Evolutionary conservation across 768 basidiomycete species (phyloP).

Genomic region (Fistulinella prunicolor): DNA sequence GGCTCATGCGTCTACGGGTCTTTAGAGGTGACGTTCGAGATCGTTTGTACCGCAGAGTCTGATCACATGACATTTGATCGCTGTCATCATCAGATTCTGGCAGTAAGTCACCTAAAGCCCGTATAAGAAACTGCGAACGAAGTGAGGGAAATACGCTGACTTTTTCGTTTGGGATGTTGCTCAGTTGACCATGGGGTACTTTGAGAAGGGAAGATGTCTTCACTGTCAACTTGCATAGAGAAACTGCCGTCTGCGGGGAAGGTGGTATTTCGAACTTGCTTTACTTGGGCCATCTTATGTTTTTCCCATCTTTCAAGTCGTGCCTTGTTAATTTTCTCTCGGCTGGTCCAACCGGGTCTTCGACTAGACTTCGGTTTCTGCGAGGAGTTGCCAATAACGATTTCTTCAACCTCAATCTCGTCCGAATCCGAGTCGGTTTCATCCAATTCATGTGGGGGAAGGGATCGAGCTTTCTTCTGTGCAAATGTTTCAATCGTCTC

Average conservation of each 20-base stretch:
- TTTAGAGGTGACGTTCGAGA: conserved; percentile 49
- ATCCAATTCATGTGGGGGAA: conserved; percentile 14
- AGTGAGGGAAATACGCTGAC: conserved; percentile 27
- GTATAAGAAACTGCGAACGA: conserved; percentile 2
- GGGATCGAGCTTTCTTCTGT: conserved; percentile 30
- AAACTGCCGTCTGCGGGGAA: conserved; percentile 23
- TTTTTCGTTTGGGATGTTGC: conserved; percentile 45
- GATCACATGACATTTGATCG: conserved; percentile 27
- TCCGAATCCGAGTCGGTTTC: conserved; percentile 32
- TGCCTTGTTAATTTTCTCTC: conserved; percentile 30
- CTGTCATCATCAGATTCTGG: conserved; percentile 34
- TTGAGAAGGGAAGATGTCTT: conserved; percentile 16
- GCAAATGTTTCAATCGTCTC: conserved; percentile 11
- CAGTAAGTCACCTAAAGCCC: conserved; percentile 4
- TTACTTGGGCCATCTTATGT: conserved; percentile 20
- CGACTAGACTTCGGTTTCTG: conserved; percentile 13
- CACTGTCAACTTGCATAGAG: conserved; percentile 31
- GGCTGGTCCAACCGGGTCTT: conserved; percentile 24
- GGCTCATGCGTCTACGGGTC: conserved; percentile 37
- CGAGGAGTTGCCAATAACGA: conserved; percentile 42
- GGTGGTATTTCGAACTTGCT: conserved; percentile 33
- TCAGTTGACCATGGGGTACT: conserved; percentile 25
- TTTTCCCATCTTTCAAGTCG: conserved; percentile 30
- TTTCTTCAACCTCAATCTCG: conserved; percentile 49
- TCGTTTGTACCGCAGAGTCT: conserved; percentile 41